Conservation (phyloP, 345 rosid genomes). For the Erodium maritimum region DNA sequence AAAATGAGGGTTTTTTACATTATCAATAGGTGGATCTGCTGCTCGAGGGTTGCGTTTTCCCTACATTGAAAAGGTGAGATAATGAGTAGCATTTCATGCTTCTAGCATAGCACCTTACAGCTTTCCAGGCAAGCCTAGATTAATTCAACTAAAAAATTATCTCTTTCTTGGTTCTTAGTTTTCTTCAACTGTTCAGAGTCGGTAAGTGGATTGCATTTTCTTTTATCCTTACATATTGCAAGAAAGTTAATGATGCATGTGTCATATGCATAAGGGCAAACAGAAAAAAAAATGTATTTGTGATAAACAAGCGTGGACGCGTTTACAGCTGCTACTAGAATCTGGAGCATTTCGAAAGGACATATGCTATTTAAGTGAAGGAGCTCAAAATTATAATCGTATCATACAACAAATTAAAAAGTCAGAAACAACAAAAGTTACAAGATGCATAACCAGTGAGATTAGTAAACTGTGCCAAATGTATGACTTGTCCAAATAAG, state of each 20-base stretch:
- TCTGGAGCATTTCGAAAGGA: no score
- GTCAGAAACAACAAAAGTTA: neutral
- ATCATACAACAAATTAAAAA: neutral
- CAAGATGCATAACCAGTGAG: neutral
- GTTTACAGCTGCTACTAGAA: no score
- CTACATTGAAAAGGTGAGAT: slow-evolving; percentile 29
- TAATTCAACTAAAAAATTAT: no score
- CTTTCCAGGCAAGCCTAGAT: neutral
- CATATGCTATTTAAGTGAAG: no score
- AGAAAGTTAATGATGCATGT: no score
- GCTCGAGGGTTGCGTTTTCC: slow-evolving; percentile 61
- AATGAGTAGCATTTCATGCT: slow-evolving; percentile 13
- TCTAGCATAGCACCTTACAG: neutral
- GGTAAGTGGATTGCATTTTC: no score
- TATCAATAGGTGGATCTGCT: slow-evolving; percentile 61
- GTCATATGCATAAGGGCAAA: no score
- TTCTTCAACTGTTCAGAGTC: no score
- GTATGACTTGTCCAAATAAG: neutral
- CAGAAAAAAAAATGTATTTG: no score
- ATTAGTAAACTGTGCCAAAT: neutral
- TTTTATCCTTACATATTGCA: no score
- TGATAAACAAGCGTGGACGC: no score
- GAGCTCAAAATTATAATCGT: neutral
- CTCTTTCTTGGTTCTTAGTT: no score
- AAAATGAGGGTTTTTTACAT: slow-evolving; percentile 53